Percentiles rank a stretch among this genome's conserved stretches.
Evolutionary conservation across 1,284 basidiomycete species (phyloP).

Genomic region (Stereum hirsutum): DNA sequence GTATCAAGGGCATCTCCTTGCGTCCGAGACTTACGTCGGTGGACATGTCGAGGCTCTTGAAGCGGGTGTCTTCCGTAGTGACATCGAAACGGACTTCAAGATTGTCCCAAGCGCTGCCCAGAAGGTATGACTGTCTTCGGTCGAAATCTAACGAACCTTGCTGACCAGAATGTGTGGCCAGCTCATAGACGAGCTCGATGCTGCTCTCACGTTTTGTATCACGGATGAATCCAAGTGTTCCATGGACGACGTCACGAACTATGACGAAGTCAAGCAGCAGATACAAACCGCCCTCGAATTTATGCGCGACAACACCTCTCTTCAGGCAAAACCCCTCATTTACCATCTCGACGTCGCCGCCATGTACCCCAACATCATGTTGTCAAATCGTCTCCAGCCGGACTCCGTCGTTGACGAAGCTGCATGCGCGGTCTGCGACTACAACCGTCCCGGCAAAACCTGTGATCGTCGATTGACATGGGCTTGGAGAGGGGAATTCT

Average conservation of each 20-base stretch:
- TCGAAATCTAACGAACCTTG: slow-evolving; percentile 1
- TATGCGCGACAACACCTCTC: slow-evolving; percentile 87
- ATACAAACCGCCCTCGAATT: slow-evolving; percentile 78
- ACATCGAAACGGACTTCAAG: slow-evolving; percentile 95
- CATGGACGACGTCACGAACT: slow-evolving; percentile 88
- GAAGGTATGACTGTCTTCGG: slow-evolving; percentile 41
- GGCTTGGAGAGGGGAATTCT: slow-evolving; percentile 99
- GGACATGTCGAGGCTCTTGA: slow-evolving; percentile 98
- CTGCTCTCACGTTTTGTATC: slow-evolving; percentile 86
- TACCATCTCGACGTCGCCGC: slow-evolving; percentile 99
- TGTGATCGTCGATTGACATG: slow-evolving; percentile 94
- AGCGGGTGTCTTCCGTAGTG: slow-evolving; percentile 96
- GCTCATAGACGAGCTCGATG: slow-evolving; percentile 93
- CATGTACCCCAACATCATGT: slow-evolving; percentile 99
- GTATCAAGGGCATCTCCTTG: slow-evolving; percentile 92
- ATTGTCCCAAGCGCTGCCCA: slow-evolving; percentile 85
- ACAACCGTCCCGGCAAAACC: slow-evolving; percentile 91
- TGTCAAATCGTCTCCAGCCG: slow-evolving; percentile 97
- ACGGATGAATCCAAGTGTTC: slow-evolving; percentile 79
- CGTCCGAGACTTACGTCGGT: slow-evolving; percentile 98
- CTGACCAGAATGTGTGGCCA: slow-evolving; percentile 23
- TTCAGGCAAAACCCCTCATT: slow-evolving; percentile 89
- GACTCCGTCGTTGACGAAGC: slow-evolving; percentile 98
- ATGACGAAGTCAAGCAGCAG: slow-evolving; percentile 82
- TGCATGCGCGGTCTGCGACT: slow-evolving; percentile 97